Evolutionary conservation across 2,329 filamentous ascomycete genomes (phyloP), one percentile per base, ranked within the genome.

Genomic region (Colletotrichum incanum): DNA sequence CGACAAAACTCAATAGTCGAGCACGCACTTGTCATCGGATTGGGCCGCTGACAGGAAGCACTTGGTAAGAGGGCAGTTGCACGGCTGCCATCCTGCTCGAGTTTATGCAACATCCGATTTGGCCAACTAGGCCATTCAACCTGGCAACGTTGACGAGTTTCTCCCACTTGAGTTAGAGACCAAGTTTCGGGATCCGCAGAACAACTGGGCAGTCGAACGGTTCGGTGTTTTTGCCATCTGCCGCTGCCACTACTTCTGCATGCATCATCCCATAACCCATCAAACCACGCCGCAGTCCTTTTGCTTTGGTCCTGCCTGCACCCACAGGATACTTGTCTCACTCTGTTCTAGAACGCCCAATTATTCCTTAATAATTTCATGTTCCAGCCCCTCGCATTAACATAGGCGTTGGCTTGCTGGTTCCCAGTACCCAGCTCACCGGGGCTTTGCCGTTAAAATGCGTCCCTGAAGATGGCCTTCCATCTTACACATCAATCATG

Each of bases 231-330:
- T 47, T 11, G 14, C 31, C n/a, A 50, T 49, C 28, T 50, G n/a
- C 14, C 9, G 16, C 43, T 37, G 8, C 26, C 28, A 23, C 37
- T 11, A 26, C 50, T 45, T 45, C 50, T 55, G 62, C 14, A 34
- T 47, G 50, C 50, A 56, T 65, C 63, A 39, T 49, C 50, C 52
- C 63, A 58, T 58, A 8, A 31, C 28, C 5, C 12, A 41, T 55
- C 39, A 65, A n/a, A 45, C 39, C 50, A 20, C 26, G 2, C 12
- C 43, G 23, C 43, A 37, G 34, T 37, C 34, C 23, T n/a, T 12
- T n/a, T 2, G 18, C 16, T 60, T 47, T n/a, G 45, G n/a, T 49
- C 47, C 47, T 49, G 47, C 9, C 58, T 18, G 23, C 37, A 60
- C 39, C 41, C 39, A 28, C 14, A 43, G 34, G 34, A 26, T 20